These are phyloP conservation scores for Arthrobotrys musiformis DNA, from an alignment of 2,329 filamentous ascomycete species.

Conservation along the genomic window DNA sequence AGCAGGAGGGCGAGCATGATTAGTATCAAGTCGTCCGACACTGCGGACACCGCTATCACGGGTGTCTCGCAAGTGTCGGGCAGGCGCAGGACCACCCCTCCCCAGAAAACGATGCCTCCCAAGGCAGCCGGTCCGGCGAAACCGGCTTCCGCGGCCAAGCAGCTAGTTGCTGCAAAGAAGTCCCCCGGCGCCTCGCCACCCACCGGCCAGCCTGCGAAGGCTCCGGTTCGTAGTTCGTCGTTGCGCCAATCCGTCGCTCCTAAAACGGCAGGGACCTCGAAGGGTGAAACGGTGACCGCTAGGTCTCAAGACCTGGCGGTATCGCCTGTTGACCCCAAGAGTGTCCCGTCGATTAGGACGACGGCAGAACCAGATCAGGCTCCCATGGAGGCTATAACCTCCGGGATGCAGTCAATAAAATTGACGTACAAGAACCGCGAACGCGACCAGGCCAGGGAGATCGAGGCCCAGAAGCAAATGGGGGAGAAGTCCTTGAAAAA, in stretches of 20 bases:
- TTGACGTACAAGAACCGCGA: constrained; percentile 62
- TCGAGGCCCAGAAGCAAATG: constrained; percentile 7
- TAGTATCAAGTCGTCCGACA: constrained; percentile 52
- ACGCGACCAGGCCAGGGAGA: constrained; percentile 33
- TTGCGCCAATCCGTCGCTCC: constrained; percentile 29
- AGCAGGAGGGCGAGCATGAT: constrained; percentile 44
- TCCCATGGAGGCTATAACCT: constrained; percentile 69
- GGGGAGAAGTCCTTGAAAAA: constrained; percentile 20
- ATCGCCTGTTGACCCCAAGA: constrained; percentile 23
- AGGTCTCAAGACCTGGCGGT: constrained; percentile 1
- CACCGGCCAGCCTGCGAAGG: constrained; percentile 58
- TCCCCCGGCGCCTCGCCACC: not conserved
- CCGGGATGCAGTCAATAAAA: constrained; percentile 72
- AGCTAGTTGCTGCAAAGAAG: not conserved
- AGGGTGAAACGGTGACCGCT: not conserved
- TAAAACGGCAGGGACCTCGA: constrained; percentile 10
- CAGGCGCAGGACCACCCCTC: constrained; percentile 26
- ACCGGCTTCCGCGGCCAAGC: not conserved
- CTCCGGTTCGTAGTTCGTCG: constrained; percentile 57
- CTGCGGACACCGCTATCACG: constrained; percentile 46
- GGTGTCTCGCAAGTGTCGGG: constrained; percentile 37
- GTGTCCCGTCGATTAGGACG: constrained; percentile 34
- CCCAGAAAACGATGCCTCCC: constrained; percentile 19
- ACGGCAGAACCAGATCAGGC: constrained; percentile 58
- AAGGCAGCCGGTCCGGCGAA: constrained; percentile 2